Conservation (phyloP, 148 eudicot species). For the Bassia scoparia region DNA sequence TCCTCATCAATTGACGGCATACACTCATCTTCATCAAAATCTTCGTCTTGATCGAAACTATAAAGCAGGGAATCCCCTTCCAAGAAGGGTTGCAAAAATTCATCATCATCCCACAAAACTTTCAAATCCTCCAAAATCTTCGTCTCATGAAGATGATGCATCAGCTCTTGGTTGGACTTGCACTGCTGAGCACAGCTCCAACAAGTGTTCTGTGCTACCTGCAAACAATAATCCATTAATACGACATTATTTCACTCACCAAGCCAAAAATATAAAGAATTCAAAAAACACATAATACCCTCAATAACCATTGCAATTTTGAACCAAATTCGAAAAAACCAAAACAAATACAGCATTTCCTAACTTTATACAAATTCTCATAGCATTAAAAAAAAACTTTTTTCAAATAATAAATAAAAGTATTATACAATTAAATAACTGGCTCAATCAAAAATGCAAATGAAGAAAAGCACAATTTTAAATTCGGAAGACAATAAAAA, state of each 20-base stretch:
- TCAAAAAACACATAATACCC: constrained; percentile 4
- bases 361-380: no score
- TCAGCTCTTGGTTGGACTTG: constrained; percentile 46
- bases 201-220: constrained; percentile 70
- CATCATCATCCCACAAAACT: constrained; percentile 71
- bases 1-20: constrained; percentile 41
- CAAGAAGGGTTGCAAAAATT: constrained; percentile 66
- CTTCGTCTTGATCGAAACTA: constrained; percentile 69
- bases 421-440: not conserved
- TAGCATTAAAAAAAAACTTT: no score
- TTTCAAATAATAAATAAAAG: no score
- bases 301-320: constrained; percentile 6
- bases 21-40: constrained; percentile 49
- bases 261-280: not conserved
- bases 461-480: no score
- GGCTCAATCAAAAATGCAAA: not conserved
- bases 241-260: not conserved
- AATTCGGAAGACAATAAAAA: not conserved
- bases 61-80: constrained; percentile 78
- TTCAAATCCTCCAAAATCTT: constrained; percentile 28
- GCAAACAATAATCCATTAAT: constrained; percentile 10
- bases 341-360: no score
- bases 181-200: constrained; percentile 61
- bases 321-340: no score
- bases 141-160: constrained; percentile 50